phyloP scores from a whole-genome alignment of 352 stramenopile genomes.

The Pythium vanterpoolii region DNA sequence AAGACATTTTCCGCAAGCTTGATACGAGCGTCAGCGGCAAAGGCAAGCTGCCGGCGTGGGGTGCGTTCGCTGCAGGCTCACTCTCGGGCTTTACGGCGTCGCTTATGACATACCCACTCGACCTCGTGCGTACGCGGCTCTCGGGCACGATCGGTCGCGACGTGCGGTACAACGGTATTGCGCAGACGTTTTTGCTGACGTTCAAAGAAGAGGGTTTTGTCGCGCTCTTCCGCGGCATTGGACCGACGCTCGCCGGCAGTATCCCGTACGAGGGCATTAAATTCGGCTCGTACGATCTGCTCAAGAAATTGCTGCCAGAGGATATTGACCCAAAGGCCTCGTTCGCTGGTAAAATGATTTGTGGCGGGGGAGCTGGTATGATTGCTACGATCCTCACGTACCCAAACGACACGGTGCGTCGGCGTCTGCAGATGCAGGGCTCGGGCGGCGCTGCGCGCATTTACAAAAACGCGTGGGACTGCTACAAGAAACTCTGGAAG shows the following conservation, averaged over 20 bases:
- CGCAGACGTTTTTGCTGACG: slow-evolving; percentile 62
- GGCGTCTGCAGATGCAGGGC: slow-evolving; percentile 86
- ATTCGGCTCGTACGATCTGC: slow-evolving; percentile 75
- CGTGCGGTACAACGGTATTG: slow-evolving; percentile 68
- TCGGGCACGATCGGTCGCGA: slow-evolving; percentile 68
- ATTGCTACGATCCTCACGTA: slow-evolving; percentile 87
- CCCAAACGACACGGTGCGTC: slow-evolving; percentile 84
- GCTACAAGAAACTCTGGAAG: slow-evolving; percentile 60
- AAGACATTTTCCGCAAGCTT: slow-evolving; percentile 55
- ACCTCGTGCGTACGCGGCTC: slow-evolving; percentile 80
- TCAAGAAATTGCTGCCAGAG: slow-evolving; percentile 49
- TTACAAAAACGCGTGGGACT: slow-evolving; percentile 76
- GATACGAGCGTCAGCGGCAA: slow-evolving; percentile 16
- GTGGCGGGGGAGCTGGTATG: slow-evolving; percentile 74
- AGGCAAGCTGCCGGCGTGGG: slow-evolving; percentile 40
- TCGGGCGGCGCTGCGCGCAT: slow-evolving; percentile 49
- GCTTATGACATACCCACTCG: slow-evolving; percentile 84
- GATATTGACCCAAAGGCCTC: slow-evolving; percentile 55
- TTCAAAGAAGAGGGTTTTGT: slow-evolving; percentile 63
- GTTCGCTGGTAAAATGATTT: slow-evolving; percentile 68
- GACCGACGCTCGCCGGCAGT: slow-evolving; percentile 60
- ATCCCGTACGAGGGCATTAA: slow-evolving; percentile 84
- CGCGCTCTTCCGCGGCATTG: slow-evolving; percentile 69
- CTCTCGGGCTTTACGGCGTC: slow-evolving; percentile 81
- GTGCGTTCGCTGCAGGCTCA: slow-evolving; percentile 65